These are phyloP conservation scores for Colletotrichum tanaceti DNA, from an alignment of 2,329 filamentous ascomycete genomes.

Conservation along the genomic window DNA sequence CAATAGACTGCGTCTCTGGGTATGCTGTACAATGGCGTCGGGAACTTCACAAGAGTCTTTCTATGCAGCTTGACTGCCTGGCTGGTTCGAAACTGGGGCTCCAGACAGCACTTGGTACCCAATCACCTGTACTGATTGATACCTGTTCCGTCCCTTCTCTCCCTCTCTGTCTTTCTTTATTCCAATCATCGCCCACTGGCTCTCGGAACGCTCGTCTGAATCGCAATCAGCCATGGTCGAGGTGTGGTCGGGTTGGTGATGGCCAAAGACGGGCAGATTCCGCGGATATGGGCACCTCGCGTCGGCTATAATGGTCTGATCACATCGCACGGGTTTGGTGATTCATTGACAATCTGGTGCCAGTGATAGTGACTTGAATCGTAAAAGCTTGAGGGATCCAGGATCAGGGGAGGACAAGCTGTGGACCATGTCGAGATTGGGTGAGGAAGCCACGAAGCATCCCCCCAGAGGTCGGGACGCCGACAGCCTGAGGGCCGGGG, in stretches of 20 bases:
- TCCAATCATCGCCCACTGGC: slow-evolving; percentile 4
- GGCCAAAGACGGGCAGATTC: slow-evolving; percentile 19
- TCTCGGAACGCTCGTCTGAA: slow-evolving; percentile 24
- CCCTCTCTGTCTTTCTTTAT: background rate
- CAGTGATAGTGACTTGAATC: slow-evolving; percentile 31
- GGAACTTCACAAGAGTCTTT: background rate
- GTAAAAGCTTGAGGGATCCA: slow-evolving; percentile 29
- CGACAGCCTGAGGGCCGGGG: slow-evolving; percentile 6
- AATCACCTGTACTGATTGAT: background rate
- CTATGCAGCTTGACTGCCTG: slow-evolving; percentile 3
- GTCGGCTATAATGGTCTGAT: slow-evolving; percentile 32
- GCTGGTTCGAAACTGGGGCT: background rate
- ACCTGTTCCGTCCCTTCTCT: background rate
- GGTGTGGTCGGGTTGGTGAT: slow-evolving; percentile 13
- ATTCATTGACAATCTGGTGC: slow-evolving; percentile 23
- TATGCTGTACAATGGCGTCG: background rate
- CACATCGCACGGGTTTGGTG: slow-evolving; percentile 32
- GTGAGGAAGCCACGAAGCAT: slow-evolving; percentile 7
- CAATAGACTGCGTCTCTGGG: slow-evolving; percentile 1
- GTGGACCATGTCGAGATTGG: slow-evolving; percentile 34
- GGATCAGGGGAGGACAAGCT: slow-evolving; percentile 31
- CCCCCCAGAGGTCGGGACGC: slow-evolving; percentile 17
- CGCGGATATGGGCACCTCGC: slow-evolving; percentile 20
- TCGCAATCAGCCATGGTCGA: slow-evolving; percentile 1
- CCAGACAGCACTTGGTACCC: background rate